Conservation (phyloP, 306 rosid species). For the Trifolium repens region DNA sequence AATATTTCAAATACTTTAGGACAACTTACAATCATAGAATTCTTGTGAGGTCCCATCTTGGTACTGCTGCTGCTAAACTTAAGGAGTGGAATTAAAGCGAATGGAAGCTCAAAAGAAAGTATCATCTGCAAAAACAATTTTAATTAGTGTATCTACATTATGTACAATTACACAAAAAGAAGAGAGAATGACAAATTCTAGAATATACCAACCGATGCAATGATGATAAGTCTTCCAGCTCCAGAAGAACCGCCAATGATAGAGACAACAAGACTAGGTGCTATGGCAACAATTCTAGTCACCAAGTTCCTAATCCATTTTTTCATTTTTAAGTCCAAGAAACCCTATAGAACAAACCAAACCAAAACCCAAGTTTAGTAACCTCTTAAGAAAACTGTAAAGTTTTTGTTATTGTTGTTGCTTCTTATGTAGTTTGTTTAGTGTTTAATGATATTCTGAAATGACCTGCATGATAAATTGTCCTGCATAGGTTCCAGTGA, state of each 20-base stretch:
- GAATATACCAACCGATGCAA: constrained; percentile 69
- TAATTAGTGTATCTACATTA: neutral
- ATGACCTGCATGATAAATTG: constrained; percentile 86
- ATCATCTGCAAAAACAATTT: constrained; percentile 70
- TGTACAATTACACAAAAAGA: neutral
- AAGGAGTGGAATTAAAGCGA: constrained; percentile 87
- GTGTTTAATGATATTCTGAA: neutral
- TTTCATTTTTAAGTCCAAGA: constrained; percentile 85
- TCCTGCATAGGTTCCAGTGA: constrained; percentile 96
- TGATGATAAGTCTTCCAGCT: constrained; percentile 56
- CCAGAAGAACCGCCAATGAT: constrained; percentile 62
- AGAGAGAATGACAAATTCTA: neutral
- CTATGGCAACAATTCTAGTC: constrained; percentile 78
- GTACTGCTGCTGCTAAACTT: constrained; percentile 79
- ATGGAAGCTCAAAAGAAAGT: constrained; percentile 89
- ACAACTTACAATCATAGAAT: constrained; percentile 51
- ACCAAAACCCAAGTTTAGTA: constrained; percentile 29
- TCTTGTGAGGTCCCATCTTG: constrained; percentile 96
- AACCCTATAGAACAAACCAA: constrained; percentile 60
- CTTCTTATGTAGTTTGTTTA: neutral
- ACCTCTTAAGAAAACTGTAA: neutral
- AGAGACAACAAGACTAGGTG: constrained; percentile 87
- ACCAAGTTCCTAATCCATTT: constrained; percentile 72
- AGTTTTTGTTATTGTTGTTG: neutral
- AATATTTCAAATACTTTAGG: neutral